phyloP scores from a whole-genome alignment of 108 stramenopile species.

The Asterionellopsis glacialis region DNA sequence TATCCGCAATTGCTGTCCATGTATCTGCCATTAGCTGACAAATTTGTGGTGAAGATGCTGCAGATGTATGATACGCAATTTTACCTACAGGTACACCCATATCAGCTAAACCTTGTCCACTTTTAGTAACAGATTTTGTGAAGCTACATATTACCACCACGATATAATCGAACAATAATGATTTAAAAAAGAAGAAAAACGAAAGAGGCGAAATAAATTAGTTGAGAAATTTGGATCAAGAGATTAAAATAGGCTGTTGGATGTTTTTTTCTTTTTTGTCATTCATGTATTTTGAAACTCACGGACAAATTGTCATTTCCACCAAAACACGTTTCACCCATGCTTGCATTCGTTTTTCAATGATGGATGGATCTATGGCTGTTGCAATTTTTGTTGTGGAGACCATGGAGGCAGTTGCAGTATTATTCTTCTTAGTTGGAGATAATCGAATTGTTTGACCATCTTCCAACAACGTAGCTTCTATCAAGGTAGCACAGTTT shows the following conservation, averaged over 20 bases:
- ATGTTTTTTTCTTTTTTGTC: no score
- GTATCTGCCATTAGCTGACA: slow-evolving; percentile 60
- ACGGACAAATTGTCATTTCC: slow-evolving; percentile 62
- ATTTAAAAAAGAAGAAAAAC: no score
- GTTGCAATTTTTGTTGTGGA: no score
- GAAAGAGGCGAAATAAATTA: no score
- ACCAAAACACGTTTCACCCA: slow-evolving; percentile 78
- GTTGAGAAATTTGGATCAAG: no score
- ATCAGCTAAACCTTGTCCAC: slow-evolving; percentile 68
- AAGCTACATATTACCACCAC: slow-evolving; percentile 18
- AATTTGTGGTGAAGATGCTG: slow-evolving; percentile 21
- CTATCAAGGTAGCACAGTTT: slow-evolving; percentile 7
- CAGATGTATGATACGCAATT: slow-evolving; percentile 60
- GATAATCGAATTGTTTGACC: neutral
- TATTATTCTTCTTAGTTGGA: slow-evolving; percentile 6
- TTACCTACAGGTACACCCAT: slow-evolving; percentile 58
- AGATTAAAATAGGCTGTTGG: no score
- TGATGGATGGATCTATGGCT: slow-evolving; percentile 16
- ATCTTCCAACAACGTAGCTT: neutral
- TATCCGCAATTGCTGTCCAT: slow-evolving; percentile 56
- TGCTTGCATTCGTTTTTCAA: slow-evolving; percentile 53
- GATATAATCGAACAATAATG: no score
- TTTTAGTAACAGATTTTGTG: slow-evolving; percentile 54
- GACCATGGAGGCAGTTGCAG: neutral
- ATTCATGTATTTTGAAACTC: no score